Conservation (phyloP, 129 eudicot genomes). For the Arctium minus region DNA sequence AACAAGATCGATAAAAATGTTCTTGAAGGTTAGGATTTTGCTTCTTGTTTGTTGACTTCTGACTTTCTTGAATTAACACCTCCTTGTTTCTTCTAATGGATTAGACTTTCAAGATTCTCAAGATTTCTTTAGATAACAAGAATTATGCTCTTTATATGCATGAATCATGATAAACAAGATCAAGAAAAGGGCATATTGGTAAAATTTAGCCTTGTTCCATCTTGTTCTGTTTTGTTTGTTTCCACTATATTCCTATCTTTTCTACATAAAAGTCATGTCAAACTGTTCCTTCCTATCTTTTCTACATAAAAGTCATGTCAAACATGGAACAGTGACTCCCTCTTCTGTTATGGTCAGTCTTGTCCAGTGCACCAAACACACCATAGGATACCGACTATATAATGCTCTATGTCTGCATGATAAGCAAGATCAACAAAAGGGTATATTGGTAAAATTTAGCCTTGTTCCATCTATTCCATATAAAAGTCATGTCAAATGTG, state of each 20-base stretch:
- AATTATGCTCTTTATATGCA: background rate
- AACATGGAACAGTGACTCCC: background rate
- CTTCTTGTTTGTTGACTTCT: slow-evolving; percentile 25
- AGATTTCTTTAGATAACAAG: background rate
- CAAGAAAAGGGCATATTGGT: slow-evolving; percentile 12
- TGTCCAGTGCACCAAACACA: background rate
- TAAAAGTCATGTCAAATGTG: background rate
- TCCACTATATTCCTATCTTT: background rate
- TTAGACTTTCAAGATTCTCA: slow-evolving; percentile 20
- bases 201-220: background rate
- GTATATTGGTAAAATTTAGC: background rate
- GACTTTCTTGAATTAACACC: slow-evolving; percentile 6
- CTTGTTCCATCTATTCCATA: background rate
- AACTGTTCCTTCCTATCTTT: background rate
- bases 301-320: background rate
- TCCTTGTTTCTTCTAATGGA: slow-evolving; percentile 11
- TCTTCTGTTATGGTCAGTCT: no score
- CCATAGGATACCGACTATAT: background rate
- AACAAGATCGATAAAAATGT: slow-evolving; percentile 4
- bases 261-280: background rate
- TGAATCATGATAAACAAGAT: slow-evolving; percentile 15
- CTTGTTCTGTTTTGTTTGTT: no score
- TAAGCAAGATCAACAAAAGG: slow-evolving; percentile 20
- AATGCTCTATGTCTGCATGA: background rate
- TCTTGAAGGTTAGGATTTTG: background rate